These are phyloP conservation scores for Apiotrichum brassicae DNA, from an alignment of 1,284 basidiomycete species.

Conservation along the genomic window DNA sequence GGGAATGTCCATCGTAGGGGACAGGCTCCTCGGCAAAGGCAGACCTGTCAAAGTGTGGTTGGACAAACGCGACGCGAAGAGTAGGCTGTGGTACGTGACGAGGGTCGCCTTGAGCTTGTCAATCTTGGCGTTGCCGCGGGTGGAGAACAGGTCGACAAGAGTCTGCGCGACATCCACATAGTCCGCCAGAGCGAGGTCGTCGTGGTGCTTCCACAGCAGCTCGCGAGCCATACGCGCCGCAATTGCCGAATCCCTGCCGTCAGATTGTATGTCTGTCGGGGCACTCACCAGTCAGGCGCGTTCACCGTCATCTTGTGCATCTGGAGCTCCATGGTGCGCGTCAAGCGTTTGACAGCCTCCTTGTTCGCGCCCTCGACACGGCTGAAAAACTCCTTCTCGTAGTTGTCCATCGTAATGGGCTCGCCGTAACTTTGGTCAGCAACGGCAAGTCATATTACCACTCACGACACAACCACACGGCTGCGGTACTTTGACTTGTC, in stretches of 20 bases:
- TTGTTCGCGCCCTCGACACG: conserved; percentile 61
- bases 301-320: conserved; percentile 77
- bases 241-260: conserved; percentile 66
- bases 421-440: conserved; percentile 60
- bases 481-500: conserved; percentile 92
- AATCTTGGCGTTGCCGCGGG: conserved; percentile 55
- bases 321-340: conserved; percentile 63
- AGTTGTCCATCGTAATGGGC: conserved; percentile 69
- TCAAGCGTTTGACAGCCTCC: conserved; percentile 79
- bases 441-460: conserved; percentile 2
- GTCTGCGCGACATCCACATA: conserved; percentile 82
- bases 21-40: conserved; percentile 60
- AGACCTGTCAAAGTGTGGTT: conserved; percentile 73
- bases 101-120: conserved; percentile 61
- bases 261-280: neutral
- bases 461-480: conserved; percentile 51
- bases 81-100: conserved; percentile 77
- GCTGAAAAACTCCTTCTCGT: conserved; percentile 69
- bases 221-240: conserved; percentile 82
- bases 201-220: conserved; percentile 74
- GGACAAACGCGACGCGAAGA: conserved; percentile 70
- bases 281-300: conserved; percentile 77
- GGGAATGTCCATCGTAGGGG: conserved; percentile 63
- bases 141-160: conserved; percentile 75
- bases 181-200: conserved; percentile 66